Base-by-base conservation (phyloP, 2,329 filamentous ascomycete species). In the Uncinocarpus reesii region DNA sequence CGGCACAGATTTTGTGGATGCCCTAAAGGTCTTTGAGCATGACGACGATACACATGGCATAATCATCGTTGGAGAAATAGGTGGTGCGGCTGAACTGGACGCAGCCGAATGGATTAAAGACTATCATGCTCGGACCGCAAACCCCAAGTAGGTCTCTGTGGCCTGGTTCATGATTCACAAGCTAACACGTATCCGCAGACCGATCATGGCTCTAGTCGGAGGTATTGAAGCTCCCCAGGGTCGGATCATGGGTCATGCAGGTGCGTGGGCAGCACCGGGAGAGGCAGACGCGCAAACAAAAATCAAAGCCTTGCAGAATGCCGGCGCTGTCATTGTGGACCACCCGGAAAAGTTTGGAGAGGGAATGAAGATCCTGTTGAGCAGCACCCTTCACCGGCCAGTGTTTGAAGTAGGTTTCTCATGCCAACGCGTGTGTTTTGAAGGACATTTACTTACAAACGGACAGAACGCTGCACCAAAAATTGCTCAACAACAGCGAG, bases 201-300 rank as follows among this genome's bases (percentile, higher is more conserved):
- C 85, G 0, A 84, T 89, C 37, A 79, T 83, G 58, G 84, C 80
- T 40, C 69, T 87, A 4, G 72, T 89, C 23, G 83, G 77, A 24
- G 84, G 85, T 3, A 67, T 80, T 41, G 67, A 78, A 53, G 81
- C 81, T n/a, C 74, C 75, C 4, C 68, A 71, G 13, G 80, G 80
- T 11, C 74, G 76, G 18, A 75, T 86, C 36, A 88, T 89, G 83
- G 85, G 85, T 7, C 85, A 90, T 62, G 83, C 84, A 7, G 85
- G 85, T 36, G 85, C 85, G 11, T 86, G 84, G 71, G 71, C 73
- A 46, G 73, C 79, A 1, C 73, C 79, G 5, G 81, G 81, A 16
- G 83, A 89, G 60, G 76, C 79, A 2, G 73, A 73, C 51, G 77
- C 80, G 0, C 66, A 71, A 32, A 71, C 74, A n/a, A 90, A 90